Evolutionary conservation across 2,329 filamentous ascomycete genomes (phyloP).

Genomic region (Madurella fahalii): DNA sequence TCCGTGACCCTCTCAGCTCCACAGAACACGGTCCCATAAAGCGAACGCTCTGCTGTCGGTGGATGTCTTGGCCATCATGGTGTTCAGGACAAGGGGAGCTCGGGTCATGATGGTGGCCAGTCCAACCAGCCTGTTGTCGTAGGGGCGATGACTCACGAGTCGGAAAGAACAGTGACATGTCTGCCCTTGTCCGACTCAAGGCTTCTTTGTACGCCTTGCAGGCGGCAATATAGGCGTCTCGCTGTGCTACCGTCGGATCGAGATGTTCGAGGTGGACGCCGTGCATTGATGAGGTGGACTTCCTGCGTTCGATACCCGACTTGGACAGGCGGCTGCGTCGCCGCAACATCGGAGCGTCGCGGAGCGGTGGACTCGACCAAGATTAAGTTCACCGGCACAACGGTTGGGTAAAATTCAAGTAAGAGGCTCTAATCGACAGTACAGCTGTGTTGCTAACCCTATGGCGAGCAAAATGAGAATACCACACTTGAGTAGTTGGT

Average conservation of each 20-base stretch:
- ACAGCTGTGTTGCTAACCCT: constrained; percentile 22
- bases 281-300: constrained; percentile 49
- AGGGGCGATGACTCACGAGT: constrained; percentile 21
- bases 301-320: constrained; percentile 46
- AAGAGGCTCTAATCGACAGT: constrained; percentile 10
- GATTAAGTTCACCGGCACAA: background rate
- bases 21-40: constrained; percentile 38
- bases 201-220: constrained; percentile 55
- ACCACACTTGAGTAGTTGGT: background rate
- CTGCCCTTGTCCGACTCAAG: constrained; percentile 38
- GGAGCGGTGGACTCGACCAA: background rate
- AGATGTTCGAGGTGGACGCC: constrained; percentile 47
- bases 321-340: constrained; percentile 45
- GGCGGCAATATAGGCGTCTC: constrained; percentile 61
- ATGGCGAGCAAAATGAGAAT: constrained; percentile 16
- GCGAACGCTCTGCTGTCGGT: constrained; percentile 52
- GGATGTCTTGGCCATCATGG: constrained; percentile 29
- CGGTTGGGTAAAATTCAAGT: constrained; percentile 2
- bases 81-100: constrained; percentile 22
- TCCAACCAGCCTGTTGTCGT: constrained; percentile 12
- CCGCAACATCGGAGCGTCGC: constrained; percentile 41
- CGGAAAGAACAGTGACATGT: constrained; percentile 34
- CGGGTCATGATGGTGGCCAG: constrained; percentile 19
- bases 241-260: constrained; percentile 45
- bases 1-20: constrained; percentile 7